phyloP scores from a whole-genome alignment of 768 basidiomycete genomes.

The Kwoniella sp. region DNA sequence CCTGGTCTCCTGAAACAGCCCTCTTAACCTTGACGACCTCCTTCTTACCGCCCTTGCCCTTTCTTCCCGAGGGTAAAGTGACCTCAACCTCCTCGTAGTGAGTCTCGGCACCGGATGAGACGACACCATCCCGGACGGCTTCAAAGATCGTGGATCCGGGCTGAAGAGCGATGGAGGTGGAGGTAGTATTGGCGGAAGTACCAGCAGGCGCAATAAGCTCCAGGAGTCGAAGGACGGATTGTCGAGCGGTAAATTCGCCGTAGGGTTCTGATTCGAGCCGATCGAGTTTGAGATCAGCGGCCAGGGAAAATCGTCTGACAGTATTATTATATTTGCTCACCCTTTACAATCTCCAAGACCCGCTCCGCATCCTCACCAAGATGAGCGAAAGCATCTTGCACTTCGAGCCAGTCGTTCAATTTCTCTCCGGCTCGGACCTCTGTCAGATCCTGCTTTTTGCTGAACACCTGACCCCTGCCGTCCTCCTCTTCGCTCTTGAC shows the following conservation, averaged over 20 bases:
- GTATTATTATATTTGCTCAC: constrained; percentile 38
- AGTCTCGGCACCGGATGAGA: constrained; percentile 27
- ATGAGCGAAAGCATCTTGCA: constrained; percentile 57
- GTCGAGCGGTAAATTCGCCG: constrained; percentile 56
- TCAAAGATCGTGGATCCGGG: constrained; percentile 55
- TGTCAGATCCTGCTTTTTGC: constrained; percentile 45
- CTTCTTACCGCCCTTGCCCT: constrained; percentile 53
- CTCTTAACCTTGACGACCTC: constrained; percentile 38
- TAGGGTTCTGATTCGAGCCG: constrained; percentile 53
- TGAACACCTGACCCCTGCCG: constrained; percentile 37
- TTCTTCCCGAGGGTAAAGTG: constrained; percentile 39
- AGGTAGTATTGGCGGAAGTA: constrained; percentile 39
- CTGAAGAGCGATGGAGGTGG: constrained; percentile 45
- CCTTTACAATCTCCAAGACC: constrained; percentile 57
- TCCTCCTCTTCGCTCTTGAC: constrained; percentile 22
- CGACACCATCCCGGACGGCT: constrained; percentile 54
- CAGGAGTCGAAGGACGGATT: constrained; percentile 56
- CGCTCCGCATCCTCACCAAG: constrained; percentile 49
- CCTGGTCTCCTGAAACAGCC: constrained; percentile 27
- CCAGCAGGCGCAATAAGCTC: constrained; percentile 52
- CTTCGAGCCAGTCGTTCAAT: constrained; percentile 58
- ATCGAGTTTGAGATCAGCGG: neutral
- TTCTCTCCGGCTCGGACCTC: constrained; percentile 52
- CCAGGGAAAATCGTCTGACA: neutral
- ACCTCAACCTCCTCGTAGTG: constrained; percentile 42